Percentiles rank a stretch among this genome's conserved stretches.
phyloP scores from a whole-genome alignment of 169 alveolate genomes.

The Miamiensis avidus region DNA sequence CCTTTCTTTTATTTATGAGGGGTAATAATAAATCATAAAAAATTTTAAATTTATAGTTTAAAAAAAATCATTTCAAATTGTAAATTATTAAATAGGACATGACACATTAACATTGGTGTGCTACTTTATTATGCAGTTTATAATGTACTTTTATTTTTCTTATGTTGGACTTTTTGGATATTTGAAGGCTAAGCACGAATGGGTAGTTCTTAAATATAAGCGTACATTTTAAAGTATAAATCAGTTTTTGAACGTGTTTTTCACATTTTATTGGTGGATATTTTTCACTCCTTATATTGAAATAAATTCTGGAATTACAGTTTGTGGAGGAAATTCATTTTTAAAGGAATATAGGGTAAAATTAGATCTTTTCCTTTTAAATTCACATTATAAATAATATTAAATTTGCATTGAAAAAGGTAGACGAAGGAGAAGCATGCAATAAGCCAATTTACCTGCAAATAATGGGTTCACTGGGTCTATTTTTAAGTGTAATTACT shows the following conservation, averaged over 20 bases:
- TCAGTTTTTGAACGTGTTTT: constrained; percentile 2
- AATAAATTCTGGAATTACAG: constrained; percentile 7
- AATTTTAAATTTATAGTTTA: too few species aligned
- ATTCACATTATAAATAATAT: too few species aligned
- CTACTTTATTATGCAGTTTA: background rate
- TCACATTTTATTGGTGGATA: constrained; percentile 22
- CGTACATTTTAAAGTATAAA: background rate
- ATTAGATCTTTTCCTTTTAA: too few species aligned
- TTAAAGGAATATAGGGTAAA: background rate
- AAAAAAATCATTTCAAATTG: too few species aligned
- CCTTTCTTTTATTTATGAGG: constrained; percentile 1
- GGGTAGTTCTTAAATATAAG: background rate
- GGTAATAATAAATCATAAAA: background rate
- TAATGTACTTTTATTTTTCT: background rate
- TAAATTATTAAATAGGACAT: background rate
- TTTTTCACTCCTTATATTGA: constrained; percentile 20
- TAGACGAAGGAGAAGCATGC: background rate
- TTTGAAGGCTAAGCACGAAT: background rate
- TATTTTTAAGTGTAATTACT: background rate
- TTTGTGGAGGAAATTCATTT: constrained; percentile 8
- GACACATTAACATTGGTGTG: background rate
- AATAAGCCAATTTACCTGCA: background rate
- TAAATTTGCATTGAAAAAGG: background rate
- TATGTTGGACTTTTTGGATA: constrained; percentile 2
- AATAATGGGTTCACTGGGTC: constrained; percentile 2